Conservation (phyloP, 495 filamentous ascomycete species). For the Diplogelasinospora grovesii region DNA sequence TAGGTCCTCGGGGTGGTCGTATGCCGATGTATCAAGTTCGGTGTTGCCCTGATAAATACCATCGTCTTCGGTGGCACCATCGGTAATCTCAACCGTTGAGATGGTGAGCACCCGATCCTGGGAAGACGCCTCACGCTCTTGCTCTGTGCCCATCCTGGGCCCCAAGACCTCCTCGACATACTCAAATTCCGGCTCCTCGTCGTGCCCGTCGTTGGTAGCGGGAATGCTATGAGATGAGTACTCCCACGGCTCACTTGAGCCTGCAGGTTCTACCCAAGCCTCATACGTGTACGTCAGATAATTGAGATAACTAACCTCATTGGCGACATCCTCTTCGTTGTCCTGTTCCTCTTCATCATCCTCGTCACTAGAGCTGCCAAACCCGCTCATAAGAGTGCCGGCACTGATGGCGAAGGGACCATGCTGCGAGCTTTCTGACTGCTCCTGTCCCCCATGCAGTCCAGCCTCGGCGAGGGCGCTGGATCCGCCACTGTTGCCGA, state of each 20-base stretch:
- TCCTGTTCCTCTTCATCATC: slow-evolving; percentile 94
- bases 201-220: slow-evolving; percentile 1
- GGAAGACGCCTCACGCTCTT: too few relatives aligned
- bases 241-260: not conserved
- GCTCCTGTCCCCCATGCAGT: slow-evolving; percentile 64
- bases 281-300: slow-evolving; percentile 1
- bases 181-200: too few relatives aligned
- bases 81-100: too few relatives aligned
- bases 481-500: slow-evolving; percentile 49
- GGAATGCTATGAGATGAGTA: too few relatives aligned
- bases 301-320: slow-evolving; percentile 39
- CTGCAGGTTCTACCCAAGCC: not conserved
- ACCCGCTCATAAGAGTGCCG: slow-evolving; percentile 78
- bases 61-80: too few relatives aligned
- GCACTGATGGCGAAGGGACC: slow-evolving; percentile 60
- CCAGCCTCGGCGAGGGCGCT: slow-evolving; percentile 73
- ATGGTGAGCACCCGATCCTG: too few relatives aligned
- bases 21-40: too few relatives aligned
- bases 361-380: slow-evolving; percentile 90
- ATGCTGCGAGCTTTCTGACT: slow-evolving; percentile 57
- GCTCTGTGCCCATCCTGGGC: too few relatives aligned
- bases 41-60: too few relatives aligned
- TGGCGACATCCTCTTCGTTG: slow-evolving; percentile 60
- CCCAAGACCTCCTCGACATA: too few relatives aligned
- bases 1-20: too few relatives aligned